Base-by-base conservation (phyloP, 768 basidiomycete species). In the Crassisporium funariophilum region DNA sequence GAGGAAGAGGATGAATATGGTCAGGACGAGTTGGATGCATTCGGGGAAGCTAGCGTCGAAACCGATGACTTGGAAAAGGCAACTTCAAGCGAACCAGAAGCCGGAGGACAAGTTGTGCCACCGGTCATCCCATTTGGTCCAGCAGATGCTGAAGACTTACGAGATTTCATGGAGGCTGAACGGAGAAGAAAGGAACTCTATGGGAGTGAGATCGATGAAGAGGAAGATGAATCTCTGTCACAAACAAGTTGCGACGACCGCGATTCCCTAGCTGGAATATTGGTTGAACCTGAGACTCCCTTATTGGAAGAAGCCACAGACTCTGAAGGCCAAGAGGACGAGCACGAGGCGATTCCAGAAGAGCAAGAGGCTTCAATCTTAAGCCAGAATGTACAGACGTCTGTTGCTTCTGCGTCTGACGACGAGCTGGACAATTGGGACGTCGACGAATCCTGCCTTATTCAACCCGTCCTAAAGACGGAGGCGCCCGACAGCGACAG, bases 131-230 rank as follows among this genome's bases (percentile, higher is more conserved):
- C 49, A 5, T 23, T 54, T 13, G 46, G 46, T 38, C 47, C 63
- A 12, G 48, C 51, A 50, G 82, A 86, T 54, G 80, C 80, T 9
- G 75, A 80, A 37, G 86, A 87, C 57, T 69, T 90, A 39, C 66
- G 65, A 39, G 82, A 83, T 20, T 91, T 90, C 44, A 50, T 89
- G 58, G 79, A 83, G 46, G 83, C 81, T 1, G 88, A 90, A 60
- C 66, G 60, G 56, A 64, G 55, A 51, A 70, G 81, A 40, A 78
- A 70, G 56, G 79, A 76, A 46, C 43, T 73, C 41, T 75, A 66
- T 49, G 79, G 79, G 1, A 70, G 69, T 20, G 73, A 74, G 23
- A 70, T 72, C 1, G 78, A 78, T 20, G 73, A 69, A 5, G 60
- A 62, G 5, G 56, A 53, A 5, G 53, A 51, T 8, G 38, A 55